These are phyloP conservation scores for Angophora floribunda DNA, from an alignment of 345 rosid species.

Conservation along the genomic window DNA sequence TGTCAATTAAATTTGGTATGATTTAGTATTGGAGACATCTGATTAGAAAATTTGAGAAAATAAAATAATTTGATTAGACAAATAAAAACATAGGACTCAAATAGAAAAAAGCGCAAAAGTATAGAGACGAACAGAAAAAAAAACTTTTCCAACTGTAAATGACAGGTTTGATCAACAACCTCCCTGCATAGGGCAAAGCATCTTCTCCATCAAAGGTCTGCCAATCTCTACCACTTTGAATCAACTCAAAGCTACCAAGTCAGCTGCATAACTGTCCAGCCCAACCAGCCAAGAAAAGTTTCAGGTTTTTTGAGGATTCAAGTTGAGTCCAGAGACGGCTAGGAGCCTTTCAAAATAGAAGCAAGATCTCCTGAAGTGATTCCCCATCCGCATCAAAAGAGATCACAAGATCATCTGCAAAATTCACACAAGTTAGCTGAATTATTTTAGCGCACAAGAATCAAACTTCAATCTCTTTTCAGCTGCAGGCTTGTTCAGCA, in stretches of 20 bases:
- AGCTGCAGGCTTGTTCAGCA: not conserved
- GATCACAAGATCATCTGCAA: not conserved
- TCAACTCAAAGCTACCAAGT: too few species aligned
- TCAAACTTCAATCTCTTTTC: not conserved
- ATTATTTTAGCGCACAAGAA: not conserved
- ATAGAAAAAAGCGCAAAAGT: not conserved
- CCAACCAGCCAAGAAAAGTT: too few species aligned
- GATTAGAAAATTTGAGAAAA: not conserved
- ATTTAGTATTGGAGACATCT: not conserved
- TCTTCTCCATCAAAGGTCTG: not conserved
- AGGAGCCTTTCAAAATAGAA: not conserved
- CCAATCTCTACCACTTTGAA: too few species aligned
- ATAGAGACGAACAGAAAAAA: not conserved
- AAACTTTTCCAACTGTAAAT: not conserved
- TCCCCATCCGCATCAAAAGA: not conserved
- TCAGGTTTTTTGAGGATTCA: too few species aligned
- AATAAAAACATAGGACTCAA: not conserved
- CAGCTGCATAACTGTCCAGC: too few species aligned
- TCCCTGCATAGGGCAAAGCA: not conserved
- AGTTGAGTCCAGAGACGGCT: too few species aligned
- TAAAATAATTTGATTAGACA: not conserved
- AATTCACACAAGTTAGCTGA: not conserved
- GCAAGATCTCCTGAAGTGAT: not conserved
- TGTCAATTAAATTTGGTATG: not conserved
- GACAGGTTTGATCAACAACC: not conserved